A percentile compares a stretch with the other conserved stretches of the same genome.
These are phyloP conservation scores for Naganishia vaughanmartiniae DNA, from an alignment of 768 basidiomycete species.

Conservation along the genomic window DNA sequence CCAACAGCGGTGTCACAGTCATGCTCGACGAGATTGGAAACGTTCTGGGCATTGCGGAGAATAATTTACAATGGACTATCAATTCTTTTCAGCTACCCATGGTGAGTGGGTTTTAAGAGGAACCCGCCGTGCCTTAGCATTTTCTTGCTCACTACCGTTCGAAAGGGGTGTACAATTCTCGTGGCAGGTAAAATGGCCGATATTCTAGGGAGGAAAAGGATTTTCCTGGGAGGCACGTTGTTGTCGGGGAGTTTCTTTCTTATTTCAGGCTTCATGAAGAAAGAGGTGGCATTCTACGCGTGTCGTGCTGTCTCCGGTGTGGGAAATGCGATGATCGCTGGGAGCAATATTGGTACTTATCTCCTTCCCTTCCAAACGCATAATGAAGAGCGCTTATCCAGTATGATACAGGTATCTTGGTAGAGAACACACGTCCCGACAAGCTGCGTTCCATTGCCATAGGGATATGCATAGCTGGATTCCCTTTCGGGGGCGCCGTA, in stretches of 20 bases:
- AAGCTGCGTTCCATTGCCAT: neutral
- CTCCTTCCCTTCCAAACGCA: neutral
- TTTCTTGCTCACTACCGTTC: neutral
- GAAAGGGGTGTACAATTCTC: conserved; percentile 27
- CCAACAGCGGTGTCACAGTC: neutral
- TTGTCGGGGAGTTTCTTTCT: conserved; percentile 62
- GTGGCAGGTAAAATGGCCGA: conserved; percentile 42
- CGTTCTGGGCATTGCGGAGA: neutral
- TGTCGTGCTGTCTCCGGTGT: neutral
- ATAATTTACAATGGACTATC: conserved; percentile 10
- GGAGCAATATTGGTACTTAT: neutral
- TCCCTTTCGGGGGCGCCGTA: neutral
- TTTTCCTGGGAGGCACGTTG: conserved; percentile 64
- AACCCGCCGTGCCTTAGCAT: neutral
- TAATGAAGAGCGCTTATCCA: neutral
- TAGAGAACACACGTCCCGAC: neutral
- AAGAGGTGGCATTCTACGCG: neutral
- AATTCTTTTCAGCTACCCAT: conserved; percentile 13
- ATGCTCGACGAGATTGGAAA: conserved; percentile 1
- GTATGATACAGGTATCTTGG: neutral
- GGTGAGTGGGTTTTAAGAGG: neutral
- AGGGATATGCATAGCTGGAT: conserved; percentile 10
- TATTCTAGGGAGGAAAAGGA: conserved; percentile 66
- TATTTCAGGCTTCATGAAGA: conserved; percentile 41
- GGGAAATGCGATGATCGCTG: neutral